phyloP scores from a whole-genome alignment of 768 basidiomycete genomes.

The Psilocybe azurescens region DNA sequence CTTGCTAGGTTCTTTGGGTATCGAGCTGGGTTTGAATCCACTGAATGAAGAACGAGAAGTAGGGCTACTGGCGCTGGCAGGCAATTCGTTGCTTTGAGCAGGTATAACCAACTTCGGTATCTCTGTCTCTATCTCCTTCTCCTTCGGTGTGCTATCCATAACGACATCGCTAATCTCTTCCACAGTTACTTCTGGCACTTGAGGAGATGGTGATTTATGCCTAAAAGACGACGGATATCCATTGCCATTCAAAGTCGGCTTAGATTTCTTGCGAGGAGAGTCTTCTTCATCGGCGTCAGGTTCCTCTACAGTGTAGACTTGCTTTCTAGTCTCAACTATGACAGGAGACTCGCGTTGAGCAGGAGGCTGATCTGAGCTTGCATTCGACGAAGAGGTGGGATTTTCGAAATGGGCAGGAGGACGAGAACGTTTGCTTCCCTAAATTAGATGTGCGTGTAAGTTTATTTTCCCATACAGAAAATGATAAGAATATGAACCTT shows the following conservation, averaged over 20 bases:
- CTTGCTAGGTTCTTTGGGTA: slow-evolving; percentile 81
- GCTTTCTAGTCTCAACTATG: slow-evolving; percentile 19
- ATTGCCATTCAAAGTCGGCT: slow-evolving; percentile 38
- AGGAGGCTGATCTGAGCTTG: slow-evolving; percentile 11
- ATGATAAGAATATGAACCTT: slow-evolving; percentile 48
- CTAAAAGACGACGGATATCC: slow-evolving; percentile 13
- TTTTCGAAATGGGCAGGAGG: slow-evolving; percentile 66
- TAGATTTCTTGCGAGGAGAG: slow-evolving; percentile 54
- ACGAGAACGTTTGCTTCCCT: slow-evolving; percentile 82
- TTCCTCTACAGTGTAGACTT: slow-evolving; percentile 36
- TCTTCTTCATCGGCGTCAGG: slow-evolving; percentile 44
- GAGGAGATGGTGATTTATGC: neutral
- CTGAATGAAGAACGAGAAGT: slow-evolving; percentile 28
- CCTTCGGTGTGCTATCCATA: slow-evolving; percentile 14
- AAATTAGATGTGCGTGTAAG: slow-evolving; percentile 9
- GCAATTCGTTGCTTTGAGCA: slow-evolving; percentile 9
- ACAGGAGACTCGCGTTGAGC: slow-evolving; percentile 16
- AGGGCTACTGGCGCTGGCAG: slow-evolving; percentile 18
- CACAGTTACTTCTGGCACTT: slow-evolving; percentile 28
- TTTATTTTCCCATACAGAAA: neutral
- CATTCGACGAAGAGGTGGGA: slow-evolving; percentile 18
- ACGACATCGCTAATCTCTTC: slow-evolving; percentile 38
- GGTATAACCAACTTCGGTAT: slow-evolving; percentile 6
- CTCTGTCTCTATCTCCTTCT: slow-evolving; percentile 23
- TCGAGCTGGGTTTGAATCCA: slow-evolving; percentile 52